Conservation (phyloP, 768 basidiomycete genomes). For the Myochromella boudieri region DNA sequence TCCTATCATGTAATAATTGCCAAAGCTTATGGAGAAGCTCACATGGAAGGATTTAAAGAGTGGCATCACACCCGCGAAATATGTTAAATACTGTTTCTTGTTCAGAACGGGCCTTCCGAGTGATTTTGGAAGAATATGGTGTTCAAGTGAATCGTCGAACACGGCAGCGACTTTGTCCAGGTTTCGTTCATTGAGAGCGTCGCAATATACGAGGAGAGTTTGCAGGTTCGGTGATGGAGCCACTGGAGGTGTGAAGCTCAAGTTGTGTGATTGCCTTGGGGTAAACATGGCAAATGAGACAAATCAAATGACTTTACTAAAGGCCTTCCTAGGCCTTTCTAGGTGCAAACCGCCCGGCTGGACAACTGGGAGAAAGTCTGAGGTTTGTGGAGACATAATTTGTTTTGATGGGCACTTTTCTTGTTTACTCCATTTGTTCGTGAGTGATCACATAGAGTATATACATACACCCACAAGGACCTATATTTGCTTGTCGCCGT, state of each 20-base stretch:
- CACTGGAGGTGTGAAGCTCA: slow-evolving; percentile 25
- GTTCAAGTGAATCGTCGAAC: slow-evolving; percentile 33
- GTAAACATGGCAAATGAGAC: slow-evolving; percentile 16
- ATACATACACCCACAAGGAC: too few species aligned
- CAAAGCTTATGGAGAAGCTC: slow-evolving; percentile 11
- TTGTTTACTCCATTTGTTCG: too few species aligned
- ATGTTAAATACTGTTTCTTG: slow-evolving; percentile 32
- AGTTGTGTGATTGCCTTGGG: slow-evolving; percentile 24
- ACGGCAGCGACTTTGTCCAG: slow-evolving; percentile 25
- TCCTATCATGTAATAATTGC: neutral
- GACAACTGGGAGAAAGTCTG: too few species aligned
- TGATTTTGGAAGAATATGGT: slow-evolving; percentile 33
- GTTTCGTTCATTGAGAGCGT: slow-evolving; percentile 31
- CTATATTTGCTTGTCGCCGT: too few species aligned
- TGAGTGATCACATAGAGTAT: too few species aligned
- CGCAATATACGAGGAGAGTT: slow-evolving; percentile 31
- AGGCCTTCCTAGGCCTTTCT: too few species aligned
- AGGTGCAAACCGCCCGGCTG: too few species aligned
- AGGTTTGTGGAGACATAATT: too few species aligned
- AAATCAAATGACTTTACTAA: too few species aligned
- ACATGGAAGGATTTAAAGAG: slow-evolving; percentile 30
- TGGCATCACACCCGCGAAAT: slow-evolving; percentile 25
- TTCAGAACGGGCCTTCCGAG: slow-evolving; percentile 34
- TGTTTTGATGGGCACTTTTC: too few species aligned
- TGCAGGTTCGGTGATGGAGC: slow-evolving; percentile 32